phyloP scores from a whole-genome alignment of 108 stramenopile species.

The Skeletonema tropicum region DNA sequence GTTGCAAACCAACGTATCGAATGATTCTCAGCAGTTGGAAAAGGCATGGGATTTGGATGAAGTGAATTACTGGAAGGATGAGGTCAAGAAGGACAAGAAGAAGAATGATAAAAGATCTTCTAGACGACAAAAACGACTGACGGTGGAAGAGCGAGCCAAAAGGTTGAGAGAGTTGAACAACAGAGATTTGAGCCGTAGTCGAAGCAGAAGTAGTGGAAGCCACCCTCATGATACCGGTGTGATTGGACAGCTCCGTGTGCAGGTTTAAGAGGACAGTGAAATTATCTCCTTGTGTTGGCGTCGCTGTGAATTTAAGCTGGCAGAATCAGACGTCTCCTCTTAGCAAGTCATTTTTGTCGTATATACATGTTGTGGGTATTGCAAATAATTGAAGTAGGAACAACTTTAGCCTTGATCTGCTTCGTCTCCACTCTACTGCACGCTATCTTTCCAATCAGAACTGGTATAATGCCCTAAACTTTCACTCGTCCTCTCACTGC shows the following conservation, averaged over 20 bases:
- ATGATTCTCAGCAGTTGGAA: background rate
- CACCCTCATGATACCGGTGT: background rate
- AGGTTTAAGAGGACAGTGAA: background rate
- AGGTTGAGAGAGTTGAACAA: conserved; percentile 36
- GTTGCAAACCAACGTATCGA: background rate
- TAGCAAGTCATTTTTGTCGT: too few relatives aligned
- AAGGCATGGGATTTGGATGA: background rate
- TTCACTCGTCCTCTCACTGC: too few relatives aligned
- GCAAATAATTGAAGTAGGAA: background rate
- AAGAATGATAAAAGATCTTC: background rate
- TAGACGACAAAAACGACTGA: conserved; percentile 4
- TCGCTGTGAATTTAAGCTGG: background rate
- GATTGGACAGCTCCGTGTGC: background rate
- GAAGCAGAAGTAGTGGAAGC: conserved; percentile 42
- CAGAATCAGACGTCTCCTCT: background rate
- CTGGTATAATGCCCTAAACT: too few relatives aligned
- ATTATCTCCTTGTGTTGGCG: background rate
- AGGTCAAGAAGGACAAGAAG: conserved; percentile 23
- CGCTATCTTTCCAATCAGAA: too few relatives aligned
- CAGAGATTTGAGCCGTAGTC: conserved; percentile 43
- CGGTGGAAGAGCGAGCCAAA: conserved; percentile 39
- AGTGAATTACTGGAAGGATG: conserved; percentile 28
- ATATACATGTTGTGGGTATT: background rate
- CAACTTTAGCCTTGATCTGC: background rate
- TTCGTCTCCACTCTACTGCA: too few relatives aligned